A percentile compares a stretch with the other conserved stretches of the same genome.
These are phyloP conservation scores for Xylaria flabelliformis DNA, from an alignment of 495 filamentous ascomycete genomes.

Conservation along the genomic window DNA sequence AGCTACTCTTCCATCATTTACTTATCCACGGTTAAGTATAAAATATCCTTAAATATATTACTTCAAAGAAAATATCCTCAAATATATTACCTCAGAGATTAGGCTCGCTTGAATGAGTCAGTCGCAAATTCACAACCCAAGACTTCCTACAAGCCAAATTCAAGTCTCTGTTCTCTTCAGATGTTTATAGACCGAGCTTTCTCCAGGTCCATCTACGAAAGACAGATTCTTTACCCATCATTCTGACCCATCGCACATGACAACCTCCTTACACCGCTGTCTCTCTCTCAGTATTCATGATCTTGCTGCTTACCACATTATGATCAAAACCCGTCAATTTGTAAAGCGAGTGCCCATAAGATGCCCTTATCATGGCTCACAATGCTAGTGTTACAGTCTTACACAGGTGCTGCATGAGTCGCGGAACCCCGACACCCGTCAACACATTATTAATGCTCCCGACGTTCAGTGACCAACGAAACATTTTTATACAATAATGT, in stretches of 20 bases:
- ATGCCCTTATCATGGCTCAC: background rate
- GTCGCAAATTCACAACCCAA: background rate
- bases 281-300: background rate
- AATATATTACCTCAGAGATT: background rate
- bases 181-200: background rate
- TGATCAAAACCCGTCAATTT: background rate
- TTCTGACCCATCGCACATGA: background rate
- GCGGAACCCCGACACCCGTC: background rate
- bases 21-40: background rate
- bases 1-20: background rate
- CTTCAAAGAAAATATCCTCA: background rate
- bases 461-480: background rate
- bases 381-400: background rate
- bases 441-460: no score
- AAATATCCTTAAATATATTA: background rate
- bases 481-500: background rate
- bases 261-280: background rate
- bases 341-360: background rate
- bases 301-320: background rate
- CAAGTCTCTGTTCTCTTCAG: background rate
- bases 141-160: background rate
- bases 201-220: background rate
- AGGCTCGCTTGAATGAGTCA: background rate
- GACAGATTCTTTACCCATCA: background rate
- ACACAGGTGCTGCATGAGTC: background rate